Conservation (phyloP, 2,329 filamentous ascomycete genomes). For the Ophiostoma pallidulum region DNA sequence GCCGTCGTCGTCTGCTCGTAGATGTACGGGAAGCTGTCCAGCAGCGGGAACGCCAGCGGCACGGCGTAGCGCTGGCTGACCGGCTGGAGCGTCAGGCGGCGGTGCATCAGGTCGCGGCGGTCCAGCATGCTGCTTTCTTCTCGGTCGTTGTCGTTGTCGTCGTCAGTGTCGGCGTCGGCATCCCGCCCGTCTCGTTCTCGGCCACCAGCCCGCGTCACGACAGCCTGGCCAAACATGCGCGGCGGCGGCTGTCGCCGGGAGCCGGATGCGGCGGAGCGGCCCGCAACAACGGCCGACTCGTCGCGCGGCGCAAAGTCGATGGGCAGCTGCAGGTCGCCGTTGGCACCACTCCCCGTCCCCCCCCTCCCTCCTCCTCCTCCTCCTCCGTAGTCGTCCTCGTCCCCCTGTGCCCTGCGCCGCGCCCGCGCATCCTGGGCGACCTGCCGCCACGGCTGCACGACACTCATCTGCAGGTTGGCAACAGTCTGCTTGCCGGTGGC, state of each 20-base stretch:
- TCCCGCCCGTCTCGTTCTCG: slow-evolving; percentile 20
- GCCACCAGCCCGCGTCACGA: slow-evolving; percentile 25
- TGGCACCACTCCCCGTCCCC: no score
- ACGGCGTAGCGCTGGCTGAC: slow-evolving; percentile 31
- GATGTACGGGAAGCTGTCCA: slow-evolving; percentile 77
- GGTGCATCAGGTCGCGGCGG: slow-evolving; percentile 16
- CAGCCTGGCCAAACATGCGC: slow-evolving; percentile 35
- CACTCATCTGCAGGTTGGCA: slow-evolving; percentile 61
- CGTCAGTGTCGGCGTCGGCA: slow-evolving; percentile 18
- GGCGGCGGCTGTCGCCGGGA: slow-evolving; percentile 18
- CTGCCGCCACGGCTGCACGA: slow-evolving; percentile 30
- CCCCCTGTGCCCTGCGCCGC: slow-evolving; percentile 6
- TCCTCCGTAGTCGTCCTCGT: slow-evolving; percentile 22
- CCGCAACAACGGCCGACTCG: slow-evolving; percentile 22
- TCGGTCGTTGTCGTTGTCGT: slow-evolving; percentile 18
- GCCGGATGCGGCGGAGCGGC: slow-evolving; percentile 12
- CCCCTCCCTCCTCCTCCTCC: slow-evolving; percentile 17
- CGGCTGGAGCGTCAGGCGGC: slow-evolving; percentile 21
- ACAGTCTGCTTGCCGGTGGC: slow-evolving; percentile 71
- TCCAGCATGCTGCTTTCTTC: not conserved
- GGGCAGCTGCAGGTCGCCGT: slow-evolving; percentile 25
- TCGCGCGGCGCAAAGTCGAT: slow-evolving; percentile 33
- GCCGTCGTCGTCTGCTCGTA: slow-evolving; percentile 41
- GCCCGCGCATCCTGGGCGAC: slow-evolving; percentile 4
- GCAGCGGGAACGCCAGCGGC: slow-evolving; percentile 58